A percentile compares a stretch with the other conserved stretches of the same genome.
phyloP scores from a whole-genome alignment of 2,329 filamentous ascomycete species.

The Sphaerulina musiva region DNA sequence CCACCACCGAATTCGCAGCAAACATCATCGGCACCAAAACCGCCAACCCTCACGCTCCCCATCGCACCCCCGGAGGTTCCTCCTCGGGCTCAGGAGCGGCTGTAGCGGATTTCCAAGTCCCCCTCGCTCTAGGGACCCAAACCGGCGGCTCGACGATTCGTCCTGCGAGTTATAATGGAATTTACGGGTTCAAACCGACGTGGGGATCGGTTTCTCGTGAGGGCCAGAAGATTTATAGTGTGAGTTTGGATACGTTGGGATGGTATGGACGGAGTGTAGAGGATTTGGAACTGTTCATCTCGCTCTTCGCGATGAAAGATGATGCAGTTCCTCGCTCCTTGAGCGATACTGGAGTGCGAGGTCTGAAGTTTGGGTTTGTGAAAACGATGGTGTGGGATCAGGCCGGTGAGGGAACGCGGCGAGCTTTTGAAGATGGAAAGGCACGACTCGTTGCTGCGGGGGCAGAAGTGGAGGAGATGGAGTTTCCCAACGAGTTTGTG shows the following conservation, averaged over 20 bases:
- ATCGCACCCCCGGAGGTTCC: conserved; percentile 58
- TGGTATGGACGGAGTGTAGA: conserved; percentile 53
- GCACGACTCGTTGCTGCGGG: conserved; percentile 40
- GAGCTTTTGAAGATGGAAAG: conserved; percentile 34
- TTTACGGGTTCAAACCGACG: conserved; percentile 60
- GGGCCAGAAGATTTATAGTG: conserved; percentile 53
- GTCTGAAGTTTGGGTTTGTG: conserved; percentile 50
- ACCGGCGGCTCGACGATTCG: conserved; percentile 60
- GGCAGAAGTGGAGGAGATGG: conserved; percentile 52
- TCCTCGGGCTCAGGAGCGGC: conserved; percentile 61
- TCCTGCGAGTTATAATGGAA: conserved; percentile 58
- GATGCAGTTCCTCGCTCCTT: conserved; percentile 33
- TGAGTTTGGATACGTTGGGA: conserved; percentile 57
- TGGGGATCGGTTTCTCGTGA: conserved; percentile 59
- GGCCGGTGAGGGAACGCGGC: conserved; percentile 33
- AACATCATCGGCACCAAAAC: conserved; percentile 48
- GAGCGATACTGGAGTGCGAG: conserved; percentile 36
- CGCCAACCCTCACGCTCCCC: conserved; percentile 50
- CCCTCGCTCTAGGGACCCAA: conserved; percentile 57
- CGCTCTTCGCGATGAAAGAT: conserved; percentile 50
- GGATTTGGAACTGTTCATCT: conserved; percentile 53
- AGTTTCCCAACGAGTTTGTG: conserved; percentile 47
- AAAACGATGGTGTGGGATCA: conserved; percentile 50
- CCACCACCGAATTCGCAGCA: conserved; percentile 59
- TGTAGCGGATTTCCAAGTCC: conserved; percentile 58